A percentile compares a stretch with the other conserved stretches of the same genome.
Conservation (phyloP, 768 basidiomycete species). For the Kwoniella mangroviensis region DNA sequence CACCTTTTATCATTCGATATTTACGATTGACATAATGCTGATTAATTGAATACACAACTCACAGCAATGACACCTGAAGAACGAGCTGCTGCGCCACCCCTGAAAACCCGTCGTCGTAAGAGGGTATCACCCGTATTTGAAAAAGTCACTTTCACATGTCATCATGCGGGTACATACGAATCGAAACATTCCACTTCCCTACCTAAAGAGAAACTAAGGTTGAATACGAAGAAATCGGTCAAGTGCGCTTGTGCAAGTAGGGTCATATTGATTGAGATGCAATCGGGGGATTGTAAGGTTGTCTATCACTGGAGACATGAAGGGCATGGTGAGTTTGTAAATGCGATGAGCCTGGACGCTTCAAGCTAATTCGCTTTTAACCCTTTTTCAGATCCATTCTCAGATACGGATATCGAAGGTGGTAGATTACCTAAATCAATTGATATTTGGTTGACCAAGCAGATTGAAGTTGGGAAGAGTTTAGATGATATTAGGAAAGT, state of each 20-base stretch:
- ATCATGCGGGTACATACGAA: slow-evolving; percentile 49
- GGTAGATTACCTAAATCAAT: slow-evolving; percentile 44
- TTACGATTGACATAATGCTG: neutral
- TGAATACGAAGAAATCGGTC: slow-evolving; percentile 52
- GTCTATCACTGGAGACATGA: slow-evolving; percentile 50
- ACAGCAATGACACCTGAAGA: slow-evolving; percentile 44
- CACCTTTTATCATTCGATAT: neutral
- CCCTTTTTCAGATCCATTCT: slow-evolving; percentile 39
- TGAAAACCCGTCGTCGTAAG: slow-evolving; percentile 43
- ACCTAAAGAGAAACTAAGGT: slow-evolving; percentile 38
- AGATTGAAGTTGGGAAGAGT: slow-evolving; percentile 42
- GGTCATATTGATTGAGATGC: slow-evolving; percentile 43
- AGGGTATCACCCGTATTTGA: slow-evolving; percentile 40
- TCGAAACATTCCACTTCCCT: slow-evolving; percentile 40
- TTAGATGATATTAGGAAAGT: slow-evolving; percentile 41
- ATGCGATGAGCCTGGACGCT: neutral
- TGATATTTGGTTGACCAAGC: slow-evolving; percentile 45
- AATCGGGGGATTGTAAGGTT: slow-evolving; percentile 40
- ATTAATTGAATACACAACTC: neutral
- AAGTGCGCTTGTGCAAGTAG: slow-evolving; percentile 46
- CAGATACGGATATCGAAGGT: slow-evolving; percentile 33
- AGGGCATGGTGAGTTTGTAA: slow-evolving; percentile 48
- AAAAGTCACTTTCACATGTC: slow-evolving; percentile 54
- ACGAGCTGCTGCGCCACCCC: slow-evolving; percentile 32
- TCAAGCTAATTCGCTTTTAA: no score